Conservation (phyloP, 768 basidiomycete genomes). For the Trametes punicea region DNA sequence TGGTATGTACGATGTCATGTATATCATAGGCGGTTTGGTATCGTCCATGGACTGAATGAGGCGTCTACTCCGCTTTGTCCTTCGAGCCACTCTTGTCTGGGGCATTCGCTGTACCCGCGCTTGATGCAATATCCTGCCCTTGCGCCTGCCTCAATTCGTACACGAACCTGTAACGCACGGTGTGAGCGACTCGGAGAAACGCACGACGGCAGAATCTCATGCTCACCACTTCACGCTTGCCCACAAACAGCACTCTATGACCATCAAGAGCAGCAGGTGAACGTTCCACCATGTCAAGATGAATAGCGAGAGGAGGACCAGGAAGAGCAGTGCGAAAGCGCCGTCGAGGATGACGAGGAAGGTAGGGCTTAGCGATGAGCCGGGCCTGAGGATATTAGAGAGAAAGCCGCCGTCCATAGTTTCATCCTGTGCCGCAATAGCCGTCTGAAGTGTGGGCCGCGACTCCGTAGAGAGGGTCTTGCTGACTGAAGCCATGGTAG, state of each 20-base stretch:
- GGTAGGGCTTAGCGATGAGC: slow-evolving; percentile 70
- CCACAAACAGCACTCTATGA: slow-evolving; percentile 69
- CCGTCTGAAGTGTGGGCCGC: too few species aligned
- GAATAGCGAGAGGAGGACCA: slow-evolving; percentile 57
- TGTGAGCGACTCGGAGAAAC: too few species aligned
- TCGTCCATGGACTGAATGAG: neutral
- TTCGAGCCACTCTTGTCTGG: slow-evolving; percentile 5
- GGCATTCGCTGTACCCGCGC: neutral
- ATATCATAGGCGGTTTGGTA: neutral
- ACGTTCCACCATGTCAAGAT: slow-evolving; percentile 60
- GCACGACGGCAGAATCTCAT: neutral
- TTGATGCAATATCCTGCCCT: neutral
- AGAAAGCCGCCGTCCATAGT: slow-evolving; percentile 42
- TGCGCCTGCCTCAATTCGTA: slow-evolving; percentile 24
- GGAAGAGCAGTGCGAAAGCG: slow-evolving; percentile 53
- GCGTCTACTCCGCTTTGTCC: slow-evolving; percentile 7
- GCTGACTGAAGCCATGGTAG: neutral
- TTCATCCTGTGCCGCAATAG: too few species aligned
- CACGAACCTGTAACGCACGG: slow-evolving; percentile 32
- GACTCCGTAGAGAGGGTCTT: neutral
- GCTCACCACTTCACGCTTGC: slow-evolving; percentile 77
- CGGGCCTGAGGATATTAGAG: slow-evolving; percentile 61
- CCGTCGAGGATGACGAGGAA: slow-evolving; percentile 64
- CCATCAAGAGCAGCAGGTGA: slow-evolving; percentile 65
- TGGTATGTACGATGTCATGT: slow-evolving; percentile 2